phyloP scores from a whole-genome alignment of 768 basidiomycete species.

The Tephrocybe rancida region DNA sequence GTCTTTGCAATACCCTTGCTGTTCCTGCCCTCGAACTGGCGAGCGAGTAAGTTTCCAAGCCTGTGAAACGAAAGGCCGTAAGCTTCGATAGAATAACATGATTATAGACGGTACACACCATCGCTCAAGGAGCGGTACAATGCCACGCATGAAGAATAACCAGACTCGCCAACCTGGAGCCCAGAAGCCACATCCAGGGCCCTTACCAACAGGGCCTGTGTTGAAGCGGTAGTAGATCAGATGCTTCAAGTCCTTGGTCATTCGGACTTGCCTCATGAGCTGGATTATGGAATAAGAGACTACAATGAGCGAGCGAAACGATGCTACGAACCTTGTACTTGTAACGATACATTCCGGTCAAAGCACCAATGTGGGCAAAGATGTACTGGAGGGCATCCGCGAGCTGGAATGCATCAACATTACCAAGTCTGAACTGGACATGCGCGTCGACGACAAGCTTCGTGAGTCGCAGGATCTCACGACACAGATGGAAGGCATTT shows the following conservation, averaged over 20 bases:
- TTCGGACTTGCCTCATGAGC: slow-evolving; percentile 99
- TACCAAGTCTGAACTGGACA: slow-evolving; percentile 97
- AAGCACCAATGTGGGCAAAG: slow-evolving; percentile 94
- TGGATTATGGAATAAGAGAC: slow-evolving; percentile 25
- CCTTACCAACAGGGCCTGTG: slow-evolving; percentile 98
- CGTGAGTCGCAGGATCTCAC: slow-evolving; percentile 96
- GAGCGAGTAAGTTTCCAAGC: slow-evolving; percentile 94
- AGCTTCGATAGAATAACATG: background rate
- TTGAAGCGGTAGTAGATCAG: slow-evolving; percentile 99
- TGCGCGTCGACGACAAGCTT: slow-evolving; percentile 99
- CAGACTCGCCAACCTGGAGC: slow-evolving; percentile 99
- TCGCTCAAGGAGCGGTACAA: slow-evolving; percentile 94
- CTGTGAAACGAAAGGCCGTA: slow-evolving; percentile 29
- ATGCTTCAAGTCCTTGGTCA: slow-evolving; percentile 99
- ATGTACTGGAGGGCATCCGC: slow-evolving; percentile 98
- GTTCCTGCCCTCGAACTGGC: slow-evolving; percentile 98
- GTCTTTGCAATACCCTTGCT: slow-evolving; percentile 97
- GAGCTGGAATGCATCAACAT: slow-evolving; percentile 98
- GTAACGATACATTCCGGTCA: slow-evolving; percentile 99
- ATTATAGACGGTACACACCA: slow-evolving; percentile 54
- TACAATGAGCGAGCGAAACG: background rate
- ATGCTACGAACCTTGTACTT: slow-evolving; percentile 84
- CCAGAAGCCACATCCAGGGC: slow-evolving; percentile 99
- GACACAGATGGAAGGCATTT: slow-evolving; percentile 97
- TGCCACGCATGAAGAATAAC: slow-evolving; percentile 99